These are phyloP conservation scores for Paecilomyces dactylethromorphus DNA, from an alignment of 2,329 filamentous ascomycete species.

Conservation along the genomic window DNA sequence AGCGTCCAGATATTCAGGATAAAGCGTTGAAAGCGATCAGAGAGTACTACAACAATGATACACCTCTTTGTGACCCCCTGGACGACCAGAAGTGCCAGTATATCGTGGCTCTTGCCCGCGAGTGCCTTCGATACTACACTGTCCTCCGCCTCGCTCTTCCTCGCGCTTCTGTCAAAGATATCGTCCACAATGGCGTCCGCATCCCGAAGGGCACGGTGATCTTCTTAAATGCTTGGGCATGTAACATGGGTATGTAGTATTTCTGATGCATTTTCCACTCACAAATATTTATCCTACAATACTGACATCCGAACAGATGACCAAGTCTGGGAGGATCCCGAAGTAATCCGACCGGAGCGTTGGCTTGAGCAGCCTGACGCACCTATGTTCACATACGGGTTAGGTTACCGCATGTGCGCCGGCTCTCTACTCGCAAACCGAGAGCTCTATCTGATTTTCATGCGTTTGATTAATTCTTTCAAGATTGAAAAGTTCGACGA, in stretches of 20 bases:
- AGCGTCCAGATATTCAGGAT: slow-evolving; percentile 56
- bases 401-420: slow-evolving; percentile 63
- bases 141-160: slow-evolving; percentile 59
- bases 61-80: slow-evolving; percentile 53
- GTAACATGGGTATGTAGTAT: slow-evolving; percentile 54
- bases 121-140: slow-evolving; percentile 57
- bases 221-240: slow-evolving; percentile 63
- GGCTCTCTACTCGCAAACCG: slow-evolving; percentile 58
- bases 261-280: too few species aligned
- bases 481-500: slow-evolving; percentile 49
- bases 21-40: slow-evolving; percentile 53
- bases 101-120: slow-evolving; percentile 56
- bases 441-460: slow-evolving; percentile 59
- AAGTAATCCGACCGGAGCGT: slow-evolving; percentile 54
- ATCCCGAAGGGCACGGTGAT: slow-evolving; percentile 59
- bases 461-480: slow-evolving; percentile 57
- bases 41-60: slow-evolving; percentile 44
- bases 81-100: slow-evolving; percentile 61
- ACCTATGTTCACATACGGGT: slow-evolving; percentile 58
- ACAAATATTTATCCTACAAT: not conserved
- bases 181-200: slow-evolving; percentile 50
- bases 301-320: slow-evolving; percentile 32
- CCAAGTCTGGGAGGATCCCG: slow-evolving; percentile 53
- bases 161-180: slow-evolving; percentile 54
- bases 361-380: slow-evolving; percentile 60